Evolutionary conservation across 495 filamentous ascomycete species (phyloP), one percentile per base, ranked within the genome.

Genomic region (Pyrenopolyporus hunteri): DNA sequence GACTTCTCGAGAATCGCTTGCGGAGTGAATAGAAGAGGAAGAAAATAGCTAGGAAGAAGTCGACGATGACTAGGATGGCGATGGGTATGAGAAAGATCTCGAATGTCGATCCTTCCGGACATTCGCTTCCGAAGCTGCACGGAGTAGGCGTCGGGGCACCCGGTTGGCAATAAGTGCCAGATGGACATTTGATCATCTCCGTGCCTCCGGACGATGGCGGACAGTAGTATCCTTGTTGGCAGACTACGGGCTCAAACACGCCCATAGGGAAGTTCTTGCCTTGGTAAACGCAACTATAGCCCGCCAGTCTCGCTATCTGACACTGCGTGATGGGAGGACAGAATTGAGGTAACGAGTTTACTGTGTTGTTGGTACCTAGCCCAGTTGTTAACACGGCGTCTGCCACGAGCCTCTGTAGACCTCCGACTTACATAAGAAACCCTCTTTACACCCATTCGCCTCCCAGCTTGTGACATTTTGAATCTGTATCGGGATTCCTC

Each of bases 321-420:
- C 73, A 80, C 7, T 61, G 44, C 2, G 70, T 70, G 7, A 71
- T 48, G 1, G 79, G 79, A 29, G 78, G 72, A 40, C 79, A 82
- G 59, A 73, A 82, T 56, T 75, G 69, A 13, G 79, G 79, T 3
- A 78, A 67, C 1, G 69, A 68, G 37, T 73, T 74, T 25, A 73
- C 70, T 3, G 76, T 77, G 44, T 82, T 82, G 56, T 80, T 79
- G 40, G 46, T 43, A 46, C 78, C 79, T 80, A 53, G 35, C 28
- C 39, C 13, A 7, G 20, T 6, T 8, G 42, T 68, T 42, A 67
- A 62, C 58, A 59, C 31, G 2, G 19, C 48, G 29, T 46, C 22
- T 14, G 14, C 6, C 55, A 19, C 8, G 1, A 19, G 9, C 5
- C 9, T 11, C 22, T 22, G 14, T 22, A 1, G 16, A 32, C n/a